Evolutionary conservation across 2,329 filamentous ascomycete genomes (phyloP).

Genomic region (Aspergillus pseudoglaucus): DNA sequence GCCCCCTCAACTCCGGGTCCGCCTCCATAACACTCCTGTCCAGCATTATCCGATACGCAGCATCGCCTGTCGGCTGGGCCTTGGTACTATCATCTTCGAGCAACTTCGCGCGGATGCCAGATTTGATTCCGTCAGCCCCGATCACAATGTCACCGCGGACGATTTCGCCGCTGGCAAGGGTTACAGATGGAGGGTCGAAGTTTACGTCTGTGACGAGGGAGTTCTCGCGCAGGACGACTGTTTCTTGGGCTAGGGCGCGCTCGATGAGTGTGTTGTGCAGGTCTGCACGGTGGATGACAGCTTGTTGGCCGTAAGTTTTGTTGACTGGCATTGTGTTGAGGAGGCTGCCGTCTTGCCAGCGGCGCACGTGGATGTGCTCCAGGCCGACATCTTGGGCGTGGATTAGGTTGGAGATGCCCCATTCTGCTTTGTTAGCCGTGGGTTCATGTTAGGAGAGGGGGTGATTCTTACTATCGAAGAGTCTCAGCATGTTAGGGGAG

Average conservation of each 20-base stretch:
- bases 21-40: conserved; percentile 58
- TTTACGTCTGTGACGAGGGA: conserved; percentile 21
- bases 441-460: background rate
- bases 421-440: conserved; percentile 15
- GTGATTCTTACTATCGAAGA: conserved; percentile 56
- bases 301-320: conserved; percentile 28
- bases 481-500: conserved; percentile 70
- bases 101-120: conserved; percentile 37
- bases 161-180: conserved; percentile 18
- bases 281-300: conserved; percentile 31
- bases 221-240: conserved; percentile 24
- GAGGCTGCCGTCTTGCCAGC: conserved; percentile 29
- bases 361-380: conserved; percentile 29
- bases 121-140: conserved; percentile 51
- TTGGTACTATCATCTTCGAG: conserved; percentile 23
- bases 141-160: conserved; percentile 43
- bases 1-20: conserved; percentile 60
- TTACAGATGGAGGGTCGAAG: conserved; percentile 22
- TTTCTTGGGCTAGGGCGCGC: conserved; percentile 20
- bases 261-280: conserved; percentile 29
- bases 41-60: conserved; percentile 74
- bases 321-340: conserved; percentile 29
- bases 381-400: conserved; percentile 28
- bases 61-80: conserved; percentile 55
- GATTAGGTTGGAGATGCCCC: conserved; percentile 28